Conservation (phyloP, 169 alveolate species). For the Besnoitia besnoiti region DNA sequence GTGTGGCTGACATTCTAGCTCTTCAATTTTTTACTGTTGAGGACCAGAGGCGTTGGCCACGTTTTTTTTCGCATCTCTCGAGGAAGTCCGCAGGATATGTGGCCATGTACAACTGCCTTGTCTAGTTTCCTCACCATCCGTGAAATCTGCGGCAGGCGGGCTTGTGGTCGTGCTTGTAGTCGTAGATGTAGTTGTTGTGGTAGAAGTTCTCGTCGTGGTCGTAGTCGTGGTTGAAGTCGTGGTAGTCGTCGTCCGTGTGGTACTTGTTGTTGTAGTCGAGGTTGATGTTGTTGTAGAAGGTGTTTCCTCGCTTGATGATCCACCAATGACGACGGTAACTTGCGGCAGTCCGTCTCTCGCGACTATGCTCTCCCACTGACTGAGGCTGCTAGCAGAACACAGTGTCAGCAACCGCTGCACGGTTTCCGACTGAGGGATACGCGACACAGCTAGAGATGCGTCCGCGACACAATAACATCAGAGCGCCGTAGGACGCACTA, state of each 20-base stretch:
- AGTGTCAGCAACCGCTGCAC: no score
- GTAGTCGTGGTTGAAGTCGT: neutral
- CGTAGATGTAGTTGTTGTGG: slow-evolving; percentile 24
- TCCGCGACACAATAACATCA: no score
- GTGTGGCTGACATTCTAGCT: no score
- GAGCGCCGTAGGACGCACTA: no score
- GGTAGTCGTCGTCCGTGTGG: neutral
- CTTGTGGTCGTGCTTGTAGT: neutral
- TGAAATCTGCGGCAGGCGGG: slow-evolving; percentile 18
- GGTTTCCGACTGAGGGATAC: no score
- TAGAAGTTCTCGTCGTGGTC: neutral
- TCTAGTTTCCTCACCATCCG: slow-evolving; percentile 5
- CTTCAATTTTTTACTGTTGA: no score
- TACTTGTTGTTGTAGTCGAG: neutral
- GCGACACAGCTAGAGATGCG: no score
- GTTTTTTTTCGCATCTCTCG: no score
- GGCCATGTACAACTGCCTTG: no score
- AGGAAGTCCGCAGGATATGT: no score
- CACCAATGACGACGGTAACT: neutral
- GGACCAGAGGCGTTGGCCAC: no score
- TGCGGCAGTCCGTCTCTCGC: slow-evolving; percentile 17
- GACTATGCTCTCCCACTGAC: slow-evolving; percentile 23
- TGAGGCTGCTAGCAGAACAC: neutral
- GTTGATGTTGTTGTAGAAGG: slow-evolving; percentile 1
- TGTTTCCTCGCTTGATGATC: neutral